Evolutionary conservation across 768 basidiomycete genomes (phyloP).

Genomic region (Sistotremastrum niveocremeum): DNA sequence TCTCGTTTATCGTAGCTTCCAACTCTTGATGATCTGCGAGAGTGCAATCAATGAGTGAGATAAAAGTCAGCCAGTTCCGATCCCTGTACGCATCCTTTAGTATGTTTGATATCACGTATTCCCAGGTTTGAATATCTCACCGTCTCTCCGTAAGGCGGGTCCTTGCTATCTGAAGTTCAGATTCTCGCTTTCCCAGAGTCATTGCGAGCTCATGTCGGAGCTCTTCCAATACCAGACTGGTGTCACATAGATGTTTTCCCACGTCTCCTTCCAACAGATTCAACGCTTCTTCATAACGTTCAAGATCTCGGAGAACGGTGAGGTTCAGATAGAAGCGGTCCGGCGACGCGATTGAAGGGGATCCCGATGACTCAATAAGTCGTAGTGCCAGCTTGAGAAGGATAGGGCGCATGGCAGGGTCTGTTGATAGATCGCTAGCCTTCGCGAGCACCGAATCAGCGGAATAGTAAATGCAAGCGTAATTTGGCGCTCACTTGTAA

Average conservation of each 20-base stretch:
- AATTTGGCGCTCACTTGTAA: slow-evolving; percentile 43
- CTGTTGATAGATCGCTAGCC: slow-evolving; percentile 59
- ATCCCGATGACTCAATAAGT: slow-evolving; percentile 47
- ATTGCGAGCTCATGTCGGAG: slow-evolving; percentile 60
- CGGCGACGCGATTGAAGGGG: slow-evolving; percentile 47
- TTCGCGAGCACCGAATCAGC: slow-evolving; percentile 15
- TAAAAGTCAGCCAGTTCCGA: slow-evolving; percentile 78
- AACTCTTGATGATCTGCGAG: slow-evolving; percentile 32
- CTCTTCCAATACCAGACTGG: slow-evolving; percentile 63
- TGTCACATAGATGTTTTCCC: slow-evolving; percentile 52
- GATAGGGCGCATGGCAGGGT: slow-evolving; percentile 46
- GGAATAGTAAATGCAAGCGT: background rate
- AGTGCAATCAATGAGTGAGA: slow-evolving; percentile 57
- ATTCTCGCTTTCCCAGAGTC: background rate
- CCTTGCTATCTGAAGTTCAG: too few species aligned
- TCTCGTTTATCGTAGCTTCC: slow-evolving; percentile 25
- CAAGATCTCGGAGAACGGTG: slow-evolving; percentile 53
- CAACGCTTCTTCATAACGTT: slow-evolving; percentile 56
- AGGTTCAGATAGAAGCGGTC: slow-evolving; percentile 74
- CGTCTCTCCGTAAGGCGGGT: too few species aligned
- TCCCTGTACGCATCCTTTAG: slow-evolving; percentile 30
- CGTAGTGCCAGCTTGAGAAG: slow-evolving; percentile 70
- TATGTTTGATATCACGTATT: too few species aligned
- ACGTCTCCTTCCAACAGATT: slow-evolving; percentile 54
- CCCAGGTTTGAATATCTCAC: too few species aligned